A percentile compares a stretch with the other conserved stretches of the same genome.
Evolutionary conservation across 495 filamentous ascomycete genomes (phyloP).

Genomic region (Podospora pseudocomata): DNA sequence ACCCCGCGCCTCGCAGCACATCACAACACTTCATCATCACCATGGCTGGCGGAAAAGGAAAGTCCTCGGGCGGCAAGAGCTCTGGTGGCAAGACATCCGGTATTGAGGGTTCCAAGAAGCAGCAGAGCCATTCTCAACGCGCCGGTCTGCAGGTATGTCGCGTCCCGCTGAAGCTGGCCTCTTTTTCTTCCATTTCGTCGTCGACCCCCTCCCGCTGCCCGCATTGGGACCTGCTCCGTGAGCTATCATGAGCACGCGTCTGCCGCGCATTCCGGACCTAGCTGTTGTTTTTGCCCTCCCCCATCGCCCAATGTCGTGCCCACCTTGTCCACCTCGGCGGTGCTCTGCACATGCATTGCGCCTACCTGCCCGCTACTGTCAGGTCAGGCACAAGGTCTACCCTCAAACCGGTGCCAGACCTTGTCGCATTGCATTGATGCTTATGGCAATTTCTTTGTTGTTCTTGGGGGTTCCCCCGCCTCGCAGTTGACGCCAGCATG

Average conservation of each 20-base stretch:
- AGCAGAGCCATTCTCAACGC: slow-evolving; percentile 97
- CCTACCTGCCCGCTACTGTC: not conserved
- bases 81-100: slow-evolving; percentile 83
- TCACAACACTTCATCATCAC: slow-evolving; percentile 20
- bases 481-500: slow-evolving; percentile 22
- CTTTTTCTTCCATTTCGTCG: slow-evolving; percentile 14
- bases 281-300: not conserved
- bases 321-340: not conserved
- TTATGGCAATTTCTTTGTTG: slow-evolving; percentile 4
- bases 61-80: slow-evolving; percentile 85
- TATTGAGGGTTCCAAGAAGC: slow-evolving; percentile 68
- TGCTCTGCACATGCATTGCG: slow-evolving; percentile 1
- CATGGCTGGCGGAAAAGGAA: slow-evolving; percentile 84
- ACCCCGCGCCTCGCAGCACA: not conserved
- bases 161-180: slow-evolving; percentile 10
- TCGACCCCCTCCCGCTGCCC: slow-evolving; percentile 1
- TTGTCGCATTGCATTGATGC: not conserved
- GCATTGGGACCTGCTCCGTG: not conserved
- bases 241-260: slow-evolving; percentile 23
- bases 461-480: not conserved
- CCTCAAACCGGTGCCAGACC: not conserved
- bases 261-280: slow-evolving; percentile 12
- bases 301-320: not conserved
- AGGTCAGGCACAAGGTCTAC: not conserved
- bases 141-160: slow-evolving; percentile 94